Evolutionary conservation across 345 rosid genomes (phyloP).

Genomic region (Melastoma malabathricum): DNA sequence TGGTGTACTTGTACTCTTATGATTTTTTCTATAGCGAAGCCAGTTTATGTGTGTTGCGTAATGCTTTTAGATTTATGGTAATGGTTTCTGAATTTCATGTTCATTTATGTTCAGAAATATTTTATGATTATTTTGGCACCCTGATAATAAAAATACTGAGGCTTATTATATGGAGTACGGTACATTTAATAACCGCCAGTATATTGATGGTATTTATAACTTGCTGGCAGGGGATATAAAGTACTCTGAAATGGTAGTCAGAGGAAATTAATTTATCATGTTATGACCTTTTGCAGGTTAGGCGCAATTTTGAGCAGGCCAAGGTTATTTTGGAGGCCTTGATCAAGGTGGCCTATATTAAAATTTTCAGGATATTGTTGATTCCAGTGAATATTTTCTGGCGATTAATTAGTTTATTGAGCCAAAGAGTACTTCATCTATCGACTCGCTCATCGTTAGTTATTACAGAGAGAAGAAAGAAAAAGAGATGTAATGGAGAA

Average conservation of each 20-base stretch:
- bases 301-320: constrained; percentile 97
- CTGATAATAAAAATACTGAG: no score
- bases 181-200: no score
- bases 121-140: no score
- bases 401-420: background rate
- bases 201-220: no score
- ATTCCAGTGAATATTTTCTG: background rate
- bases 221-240: no score
- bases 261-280: background rate
- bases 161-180: no score
- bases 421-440: background rate
- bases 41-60: no score
- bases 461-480: constrained; percentile 82
- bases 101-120: no score
- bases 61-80: no score
- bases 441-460: background rate
- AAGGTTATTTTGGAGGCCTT: constrained; percentile 75
- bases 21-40: no score
- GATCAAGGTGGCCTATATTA: constrained; percentile 48
- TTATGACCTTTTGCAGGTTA: constrained; percentile 42
- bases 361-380: background rate
- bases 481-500: constrained; percentile 80
- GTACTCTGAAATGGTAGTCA: background rate
- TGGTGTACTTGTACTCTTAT: no score
- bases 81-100: no score